Evolutionary conservation across 108 stramenopile genomes (phyloP), one percentile per base, ranked within the genome.

Genomic region (Skeletonema costatum): DNA sequence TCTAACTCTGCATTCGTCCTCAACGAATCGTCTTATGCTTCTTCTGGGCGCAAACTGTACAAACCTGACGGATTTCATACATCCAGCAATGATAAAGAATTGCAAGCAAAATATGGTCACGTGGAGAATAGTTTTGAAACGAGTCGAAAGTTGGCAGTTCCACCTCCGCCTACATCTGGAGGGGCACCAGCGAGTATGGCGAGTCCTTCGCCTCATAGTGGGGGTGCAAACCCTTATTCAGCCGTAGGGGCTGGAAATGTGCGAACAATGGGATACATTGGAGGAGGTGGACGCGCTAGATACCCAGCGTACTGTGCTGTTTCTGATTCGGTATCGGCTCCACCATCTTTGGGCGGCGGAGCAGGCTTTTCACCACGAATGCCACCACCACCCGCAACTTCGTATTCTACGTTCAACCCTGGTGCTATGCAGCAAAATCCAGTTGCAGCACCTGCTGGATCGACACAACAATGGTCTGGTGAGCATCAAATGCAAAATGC

Each of bases 1-100:
- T 44, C 67, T 70, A 81, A 84, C 59, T 64, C 70, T 77, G 68
- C 73, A 46, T 70, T 66, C 33, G 59, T 75, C 31, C 69, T 81
- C 14, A 38, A 63, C 63, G 64, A 68, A 21, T 73, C 73, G 4
- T 41, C 68, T 21, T 21, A 46, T 59, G 44, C 44, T 46, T 16
- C 44, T 46, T 68, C 67, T 13, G 80, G 73, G 16, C 63, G 74
- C 11, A 39, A 44, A 35, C 19, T 76, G 66, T 89, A 85, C 79
- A 84, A 77, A 60, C 91, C 94, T 4, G 96, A 96, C 85, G 96
- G 96, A n/a, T 96, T 96, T 64, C 96, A 96, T 77, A 88, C 90
- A 46, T 90, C 89, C 7, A 86, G 85, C 64, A 90, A 90, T 21
- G 96, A 96, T 73, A 84, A 83, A 32, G 82, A 71, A 66, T 78